These are phyloP conservation scores for Rhizopus arrhizus DNA, from an alignment of 371 early-diverging fungal species.

Conservation along the genomic window DNA sequence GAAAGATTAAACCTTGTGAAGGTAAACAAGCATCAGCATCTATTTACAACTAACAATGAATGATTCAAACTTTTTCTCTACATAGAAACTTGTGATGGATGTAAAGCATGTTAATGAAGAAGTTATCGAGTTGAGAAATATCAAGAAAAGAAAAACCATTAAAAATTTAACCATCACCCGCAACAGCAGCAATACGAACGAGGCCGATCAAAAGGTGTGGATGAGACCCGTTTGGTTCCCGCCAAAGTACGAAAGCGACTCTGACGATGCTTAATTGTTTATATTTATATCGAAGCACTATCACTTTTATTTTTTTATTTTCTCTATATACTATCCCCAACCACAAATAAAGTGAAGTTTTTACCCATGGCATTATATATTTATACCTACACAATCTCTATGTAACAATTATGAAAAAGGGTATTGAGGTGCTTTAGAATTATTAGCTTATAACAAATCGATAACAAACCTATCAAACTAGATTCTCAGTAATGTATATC, in stretches of 20 bases:
- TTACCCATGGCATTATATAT: no score
- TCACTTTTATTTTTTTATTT: not conserved
- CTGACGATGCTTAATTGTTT: conserved; percentile 12
- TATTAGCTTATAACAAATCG: conserved; percentile 3
- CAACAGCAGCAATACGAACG: conserved; percentile 6
- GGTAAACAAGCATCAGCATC: conserved; percentile 15
- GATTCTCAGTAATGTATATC: conserved; percentile 4
- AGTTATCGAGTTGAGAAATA: conserved; percentile 1
- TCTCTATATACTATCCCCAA: no score
- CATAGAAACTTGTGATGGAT: conserved; percentile 20
- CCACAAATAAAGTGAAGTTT: no score
- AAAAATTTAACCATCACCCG: conserved; percentile 8
- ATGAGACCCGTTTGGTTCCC: conserved; percentile 24
- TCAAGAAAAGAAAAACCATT: conserved; percentile 18
- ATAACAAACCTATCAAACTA: conserved; percentile 6
- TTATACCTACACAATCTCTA: not conserved
- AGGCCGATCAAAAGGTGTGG: conserved; percentile 15
- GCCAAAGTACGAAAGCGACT: conserved; percentile 16
- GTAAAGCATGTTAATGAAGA: conserved; percentile 10
- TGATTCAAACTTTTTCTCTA: conserved; percentile 14
- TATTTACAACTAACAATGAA: conserved; percentile 12
- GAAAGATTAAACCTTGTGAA: conserved; percentile 7
- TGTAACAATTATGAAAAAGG: no score
- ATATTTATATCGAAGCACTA: conserved; percentile 9
- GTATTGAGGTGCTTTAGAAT: no score